A percentile compares a stretch with the other conserved stretches of the same genome.
phyloP scores from a whole-genome alignment of 2,329 filamentous ascomycete species.

The Pseudofabraea citricarpa region DNA sequence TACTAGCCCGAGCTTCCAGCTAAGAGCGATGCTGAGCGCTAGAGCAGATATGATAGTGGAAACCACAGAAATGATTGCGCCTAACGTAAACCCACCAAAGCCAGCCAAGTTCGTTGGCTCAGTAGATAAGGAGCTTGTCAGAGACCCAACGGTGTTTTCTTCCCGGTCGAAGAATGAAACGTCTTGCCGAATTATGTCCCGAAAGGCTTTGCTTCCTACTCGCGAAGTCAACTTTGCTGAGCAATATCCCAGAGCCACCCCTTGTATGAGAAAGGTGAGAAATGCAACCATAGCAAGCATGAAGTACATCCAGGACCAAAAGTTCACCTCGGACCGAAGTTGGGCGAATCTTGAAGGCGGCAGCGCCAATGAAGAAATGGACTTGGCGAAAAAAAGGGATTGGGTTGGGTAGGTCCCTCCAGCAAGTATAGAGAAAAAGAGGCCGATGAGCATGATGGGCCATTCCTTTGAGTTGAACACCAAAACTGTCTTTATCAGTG shows the following conservation, averaged over 20 bases:
- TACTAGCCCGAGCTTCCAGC: constrained; percentile 84
- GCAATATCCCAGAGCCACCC: constrained; percentile 73
- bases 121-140: constrained; percentile 85
- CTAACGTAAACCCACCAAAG: constrained; percentile 77
- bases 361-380: constrained; percentile 64
- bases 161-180: constrained; percentile 88
- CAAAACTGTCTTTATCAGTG: constrained; percentile 69
- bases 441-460: constrained; percentile 65
- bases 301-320: constrained; percentile 86
- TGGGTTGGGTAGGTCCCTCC: constrained; percentile 76
- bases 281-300: constrained; percentile 76
- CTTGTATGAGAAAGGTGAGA: constrained; percentile 63
- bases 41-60: constrained; percentile 74
- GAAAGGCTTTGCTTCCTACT: constrained; percentile 77
- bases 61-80: constrained; percentile 71
- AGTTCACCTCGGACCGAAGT: constrained; percentile 68
- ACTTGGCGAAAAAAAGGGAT: constrained; percentile 83
- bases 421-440: constrained; percentile 70
- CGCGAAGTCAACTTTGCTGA: constrained; percentile 80
- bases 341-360: constrained; percentile 38
- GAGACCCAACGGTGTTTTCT: constrained; percentile 80
- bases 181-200: constrained; percentile 85
- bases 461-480: constrained; percentile 73
- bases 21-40: constrained; percentile 62
- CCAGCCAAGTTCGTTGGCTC: constrained; percentile 66